Conservation (phyloP, 106 monocot species). For the Dendrobium catenatum region DNA sequence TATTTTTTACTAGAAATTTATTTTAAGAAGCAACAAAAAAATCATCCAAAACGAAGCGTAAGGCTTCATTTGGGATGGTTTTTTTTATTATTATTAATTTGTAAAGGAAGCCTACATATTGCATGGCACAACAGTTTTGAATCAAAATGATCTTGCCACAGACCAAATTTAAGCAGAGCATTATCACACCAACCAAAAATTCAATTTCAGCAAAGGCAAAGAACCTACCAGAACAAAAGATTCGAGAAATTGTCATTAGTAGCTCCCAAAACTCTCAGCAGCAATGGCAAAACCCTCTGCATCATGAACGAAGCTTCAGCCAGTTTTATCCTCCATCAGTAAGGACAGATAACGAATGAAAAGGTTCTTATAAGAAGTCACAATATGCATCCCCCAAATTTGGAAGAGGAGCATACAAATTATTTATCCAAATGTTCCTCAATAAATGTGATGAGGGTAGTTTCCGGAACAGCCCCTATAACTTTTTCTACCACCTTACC, state of each 20-base stretch:
- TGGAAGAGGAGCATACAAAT: background rate
- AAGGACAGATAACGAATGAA: background rate
- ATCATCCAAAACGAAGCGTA: too few species aligned
- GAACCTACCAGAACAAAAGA: background rate
- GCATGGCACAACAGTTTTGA: background rate
- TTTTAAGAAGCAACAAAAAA: too few species aligned
- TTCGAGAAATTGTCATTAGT: background rate
- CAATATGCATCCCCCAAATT: background rate
- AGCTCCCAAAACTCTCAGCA: too few species aligned
- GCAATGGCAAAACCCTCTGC: too few species aligned
- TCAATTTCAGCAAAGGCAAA: background rate
- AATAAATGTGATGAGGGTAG: constrained; percentile 14
- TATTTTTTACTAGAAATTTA: too few species aligned
- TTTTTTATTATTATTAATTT: too few species aligned
- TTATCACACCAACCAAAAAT: background rate
- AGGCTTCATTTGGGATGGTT: too few species aligned
- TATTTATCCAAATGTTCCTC: constrained; percentile 19
- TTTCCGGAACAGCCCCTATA: constrained; percentile 36
- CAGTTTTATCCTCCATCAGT: background rate
- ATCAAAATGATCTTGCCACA: background rate
- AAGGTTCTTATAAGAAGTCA: background rate
- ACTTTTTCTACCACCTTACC: constrained; percentile 34
- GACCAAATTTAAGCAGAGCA: background rate
- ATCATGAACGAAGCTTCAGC: too few species aligned
- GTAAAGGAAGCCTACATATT: background rate